Evolutionary conservation across 768 basidiomycete species (phyloP).

Genomic region (Calocybe gangraenosa): DNA sequence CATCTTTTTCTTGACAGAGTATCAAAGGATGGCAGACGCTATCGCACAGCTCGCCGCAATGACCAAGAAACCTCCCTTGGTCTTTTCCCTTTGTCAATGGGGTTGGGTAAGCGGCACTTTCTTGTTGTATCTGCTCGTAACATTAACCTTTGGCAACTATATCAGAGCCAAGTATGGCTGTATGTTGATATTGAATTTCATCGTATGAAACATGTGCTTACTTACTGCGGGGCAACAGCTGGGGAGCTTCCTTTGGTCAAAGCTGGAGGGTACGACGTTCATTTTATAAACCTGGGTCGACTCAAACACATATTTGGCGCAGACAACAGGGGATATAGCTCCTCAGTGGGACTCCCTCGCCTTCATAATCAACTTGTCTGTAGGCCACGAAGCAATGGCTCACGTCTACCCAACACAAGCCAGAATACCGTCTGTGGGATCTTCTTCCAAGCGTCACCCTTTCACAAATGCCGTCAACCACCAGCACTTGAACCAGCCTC

Average conservation of each 20-base stretch:
- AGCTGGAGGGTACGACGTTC: conserved; percentile 49
- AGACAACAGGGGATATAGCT: conserved; percentile 53
- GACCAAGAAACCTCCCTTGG: conserved; percentile 43
- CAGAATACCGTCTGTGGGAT: conserved; percentile 23
- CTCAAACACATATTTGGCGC: conserved; percentile 3
- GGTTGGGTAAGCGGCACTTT: conserved; percentile 42
- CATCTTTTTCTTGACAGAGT: conserved; percentile 23
- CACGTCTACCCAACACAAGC: conserved; percentile 32
- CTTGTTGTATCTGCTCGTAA: neutral
- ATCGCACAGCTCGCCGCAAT: conserved; percentile 42
- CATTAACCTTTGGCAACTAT: neutral
- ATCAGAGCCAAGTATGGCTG: conserved; percentile 53
- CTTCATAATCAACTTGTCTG: conserved; percentile 56
- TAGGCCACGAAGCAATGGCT: conserved; percentile 28
- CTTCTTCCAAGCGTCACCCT: conserved; percentile 25
- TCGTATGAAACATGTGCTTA: neutral
- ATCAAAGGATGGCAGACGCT: conserved; percentile 59
- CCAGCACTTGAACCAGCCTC: conserved; percentile 23
- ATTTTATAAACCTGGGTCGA: neutral
- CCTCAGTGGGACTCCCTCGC: conserved; percentile 53
- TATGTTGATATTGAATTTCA: conserved; percentile 15
- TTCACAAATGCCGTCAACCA: conserved; percentile 30
- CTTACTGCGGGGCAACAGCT: conserved; percentile 21
- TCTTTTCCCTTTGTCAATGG: conserved; percentile 64
- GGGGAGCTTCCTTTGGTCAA: conserved; percentile 57